Conservation (phyloP, 2,329 filamentous ascomycete genomes). For the Monascus ruber region DNA sequence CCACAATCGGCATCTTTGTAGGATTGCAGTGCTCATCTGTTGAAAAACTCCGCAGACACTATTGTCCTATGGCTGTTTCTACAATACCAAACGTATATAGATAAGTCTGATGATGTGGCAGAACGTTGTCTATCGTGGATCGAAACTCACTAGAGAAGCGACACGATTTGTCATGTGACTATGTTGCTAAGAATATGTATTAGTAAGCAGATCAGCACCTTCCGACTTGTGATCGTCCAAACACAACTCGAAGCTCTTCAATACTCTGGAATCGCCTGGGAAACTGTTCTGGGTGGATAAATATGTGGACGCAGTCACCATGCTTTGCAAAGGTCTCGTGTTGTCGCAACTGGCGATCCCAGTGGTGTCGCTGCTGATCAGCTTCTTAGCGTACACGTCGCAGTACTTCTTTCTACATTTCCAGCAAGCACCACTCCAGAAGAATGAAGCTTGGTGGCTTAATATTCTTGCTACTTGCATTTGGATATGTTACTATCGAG, state of each 20-base stretch:
- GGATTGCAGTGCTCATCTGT: not conserved
- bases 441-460: constrained; percentile 40
- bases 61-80: not conserved
- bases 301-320: constrained; percentile 2
- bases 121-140: too few relatives aligned
- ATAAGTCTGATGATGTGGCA: not conserved
- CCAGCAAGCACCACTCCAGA: constrained; percentile 42
- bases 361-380: constrained; percentile 42
- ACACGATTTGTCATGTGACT: too few relatives aligned
- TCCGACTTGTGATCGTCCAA: too few relatives aligned
- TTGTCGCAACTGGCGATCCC: constrained; percentile 40
- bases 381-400: constrained; percentile 48
- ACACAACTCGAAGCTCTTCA: not conserved
- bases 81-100: not conserved
- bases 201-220: too few relatives aligned
- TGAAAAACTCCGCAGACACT: not conserved
- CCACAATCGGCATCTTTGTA: constrained; percentile 35
- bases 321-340: constrained; percentile 14
- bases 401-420: constrained; percentile 46
- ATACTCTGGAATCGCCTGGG: not conserved
- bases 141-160: too few relatives aligned
- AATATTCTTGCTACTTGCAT: constrained; percentile 45
- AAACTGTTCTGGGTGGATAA: not conserved
- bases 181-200: too few relatives aligned
- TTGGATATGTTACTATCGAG: constrained; percentile 47